These are phyloP conservation scores for Tricholoma matsutake DNA, from an alignment of 768 basidiomycete genomes.

Conservation along the genomic window DNA sequence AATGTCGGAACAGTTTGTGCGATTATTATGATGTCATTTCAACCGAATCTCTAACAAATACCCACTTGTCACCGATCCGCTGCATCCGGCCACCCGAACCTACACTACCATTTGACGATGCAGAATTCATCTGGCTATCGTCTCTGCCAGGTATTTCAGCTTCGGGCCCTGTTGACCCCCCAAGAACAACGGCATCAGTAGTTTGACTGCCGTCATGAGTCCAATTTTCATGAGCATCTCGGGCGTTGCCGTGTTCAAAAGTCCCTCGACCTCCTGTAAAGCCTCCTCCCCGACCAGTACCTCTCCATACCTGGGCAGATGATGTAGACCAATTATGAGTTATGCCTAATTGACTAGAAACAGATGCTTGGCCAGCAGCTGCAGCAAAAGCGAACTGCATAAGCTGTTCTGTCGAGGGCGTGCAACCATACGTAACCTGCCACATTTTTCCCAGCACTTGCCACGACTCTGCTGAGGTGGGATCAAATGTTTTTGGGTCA, in stretches of 20 bases:
- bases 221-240: constrained; percentile 38
- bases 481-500: constrained; percentile 71
- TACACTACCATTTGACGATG: constrained; percentile 13
- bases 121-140: constrained; percentile 1
- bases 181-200: constrained; percentile 61
- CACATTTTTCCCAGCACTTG: constrained; percentile 78
- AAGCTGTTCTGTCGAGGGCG: constrained; percentile 72
- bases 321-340: constrained; percentile 21
- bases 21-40: constrained; percentile 27
- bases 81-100: constrained; percentile 58
- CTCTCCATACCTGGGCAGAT: constrained; percentile 27
- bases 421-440: constrained; percentile 61
- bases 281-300: constrained; percentile 31
- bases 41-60: constrained; percentile 51
- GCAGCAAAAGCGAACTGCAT: constrained; percentile 66
- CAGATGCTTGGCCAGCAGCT: constrained; percentile 19
- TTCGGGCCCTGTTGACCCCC: constrained; percentile 35
- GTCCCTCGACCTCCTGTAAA: constrained; percentile 38
- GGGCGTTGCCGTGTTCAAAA: constrained; percentile 44
- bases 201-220: constrained; percentile 29
- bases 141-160: constrained; percentile 13
- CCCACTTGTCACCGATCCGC: constrained; percentile 69
- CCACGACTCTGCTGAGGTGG: constrained; percentile 73
- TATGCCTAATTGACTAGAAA: constrained; percentile 18
- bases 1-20: constrained; percentile 18